Conservation (phyloP, 805 yeast species). For the Lipomyces japonicus region DNA sequence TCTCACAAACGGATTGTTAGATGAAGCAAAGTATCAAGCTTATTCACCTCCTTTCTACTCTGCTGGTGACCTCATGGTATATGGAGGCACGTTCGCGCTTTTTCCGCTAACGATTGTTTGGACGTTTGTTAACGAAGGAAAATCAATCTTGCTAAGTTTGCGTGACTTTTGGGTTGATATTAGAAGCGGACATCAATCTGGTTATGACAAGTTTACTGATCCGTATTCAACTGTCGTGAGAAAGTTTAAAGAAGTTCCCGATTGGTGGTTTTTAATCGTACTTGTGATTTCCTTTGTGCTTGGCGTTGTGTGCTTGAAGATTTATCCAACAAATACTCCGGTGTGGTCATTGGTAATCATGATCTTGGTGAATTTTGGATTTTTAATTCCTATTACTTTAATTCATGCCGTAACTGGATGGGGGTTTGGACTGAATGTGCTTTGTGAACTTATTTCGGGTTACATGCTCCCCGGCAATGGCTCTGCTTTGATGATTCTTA, state of each 20-base stretch:
- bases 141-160: not conserved
- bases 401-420: conserved; percentile 61
- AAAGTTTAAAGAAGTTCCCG: conserved; percentile 56
- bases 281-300: conserved; percentile 47
- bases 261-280: conserved; percentile 55
- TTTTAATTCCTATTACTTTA: conserved; percentile 59
- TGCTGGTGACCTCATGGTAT: conserved; percentile 53
- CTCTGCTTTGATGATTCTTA: conserved; percentile 58
- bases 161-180: not conserved
- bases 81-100: conserved; percentile 62
- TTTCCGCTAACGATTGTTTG: conserved; percentile 11
- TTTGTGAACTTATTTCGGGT: conserved; percentile 61
- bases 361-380: conserved; percentile 50
- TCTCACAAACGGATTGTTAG: conserved; percentile 46
- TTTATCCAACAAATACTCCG: conserved; percentile 50
- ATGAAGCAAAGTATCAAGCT: conserved; percentile 46
- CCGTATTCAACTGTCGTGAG: conserved; percentile 56
- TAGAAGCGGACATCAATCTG: too few species aligned
- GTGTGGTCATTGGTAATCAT: conserved; percentile 61
- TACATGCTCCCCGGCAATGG: conserved; percentile 60
- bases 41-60: conserved; percentile 65
- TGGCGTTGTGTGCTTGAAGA: conserved; percentile 41
- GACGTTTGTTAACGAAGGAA: conserved; percentile 1
- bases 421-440: conserved; percentile 56
- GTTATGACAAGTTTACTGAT: conserved; percentile 39